Evolutionary conservation across 768 basidiomycete species (phyloP), one percentile per base, ranked within the genome.

Genomic region (Lentinula detonsa): DNA sequence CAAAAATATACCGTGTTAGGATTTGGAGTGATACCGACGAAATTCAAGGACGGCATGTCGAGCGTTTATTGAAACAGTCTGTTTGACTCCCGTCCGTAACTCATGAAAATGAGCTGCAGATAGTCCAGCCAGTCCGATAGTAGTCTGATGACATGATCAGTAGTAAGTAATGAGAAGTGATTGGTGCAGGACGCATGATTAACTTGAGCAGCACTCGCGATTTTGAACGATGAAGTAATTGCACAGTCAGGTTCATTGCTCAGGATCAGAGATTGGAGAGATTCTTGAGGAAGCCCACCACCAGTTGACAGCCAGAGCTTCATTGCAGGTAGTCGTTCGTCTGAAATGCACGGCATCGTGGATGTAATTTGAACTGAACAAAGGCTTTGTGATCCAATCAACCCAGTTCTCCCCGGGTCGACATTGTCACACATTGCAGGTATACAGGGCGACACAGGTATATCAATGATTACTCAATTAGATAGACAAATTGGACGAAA

Each of bases 1-100:
- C 37, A 13, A 39, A 13, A 8, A 39, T 39, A 39, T 39, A 39
- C 13, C 13, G 37, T 13, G 3, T 39, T 1, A 39, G 13, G 37
- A 8, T 13, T 39, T 39, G 37, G 5, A n/a, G 51, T 15, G 53
- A 34, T 9, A 71, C 79, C 65, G 49, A 82, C 84, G 79, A 65
- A 82, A 85, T 45, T 81, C 78, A 21, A 86, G 72, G 8, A 75
- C 75, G 4, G 85, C 84, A 68, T 87, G 84, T 23, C 84, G 72
- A 7, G 81, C 81, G 60, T 85, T 75, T 0, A 86, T 82, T 4
- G 69, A 65, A 1, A 86, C 84, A 15, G 74, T 71, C 66, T 83
- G 83, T 59, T 74, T 68, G 1, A 75, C 61, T 0, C 80, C 78
- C 1, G 82, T 81, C 46, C 78, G 70, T 16, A 85, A 68, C 21